Evolutionary conservation across 371 early-diverging fungal genomes (phyloP).

Genomic region (Nematocida ausubeli): DNA sequence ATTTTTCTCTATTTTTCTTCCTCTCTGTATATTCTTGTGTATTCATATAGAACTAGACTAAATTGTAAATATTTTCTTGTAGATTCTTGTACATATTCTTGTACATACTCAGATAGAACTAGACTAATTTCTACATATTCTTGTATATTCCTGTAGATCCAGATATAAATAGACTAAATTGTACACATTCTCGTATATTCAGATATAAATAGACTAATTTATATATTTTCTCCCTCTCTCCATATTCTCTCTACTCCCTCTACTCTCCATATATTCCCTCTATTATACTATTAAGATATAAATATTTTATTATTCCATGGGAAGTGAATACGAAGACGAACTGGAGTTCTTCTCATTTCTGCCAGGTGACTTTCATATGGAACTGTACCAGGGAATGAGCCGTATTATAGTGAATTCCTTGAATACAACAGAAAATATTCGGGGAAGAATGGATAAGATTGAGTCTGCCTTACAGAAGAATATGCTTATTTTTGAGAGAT

Average conservation of each 20-base stretch:
- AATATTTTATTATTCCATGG: slow-evolving; percentile 40
- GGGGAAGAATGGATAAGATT: slow-evolving; percentile 21
- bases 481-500: slow-evolving; percentile 65
- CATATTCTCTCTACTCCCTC: not conserved
- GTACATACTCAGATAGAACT: too few relatives aligned
- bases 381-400: slow-evolving; percentile 53
- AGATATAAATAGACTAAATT: too few relatives aligned
- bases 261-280: not conserved
- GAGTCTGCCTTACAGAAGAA: slow-evolving; percentile 58
- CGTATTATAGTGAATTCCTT: slow-evolving; percentile 10
- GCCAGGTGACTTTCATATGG: slow-evolving; percentile 59
- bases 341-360: slow-evolving; percentile 67
- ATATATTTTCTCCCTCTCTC: not conserved
- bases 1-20: not conserved
- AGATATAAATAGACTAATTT: not conserved
- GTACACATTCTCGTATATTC: too few relatives aligned
- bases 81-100: too few relatives aligned
- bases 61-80: too few relatives aligned
- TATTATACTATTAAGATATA: not conserved
- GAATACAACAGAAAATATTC: not conserved
- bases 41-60: too few relatives aligned
- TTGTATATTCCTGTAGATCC: too few relatives aligned
- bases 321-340: slow-evolving; percentile 60
- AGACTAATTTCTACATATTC: too few relatives aligned
- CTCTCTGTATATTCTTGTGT: not conserved